Base-by-base conservation (phyloP, 805 yeast species). In the Wickerhamiella parazyma region DNA sequence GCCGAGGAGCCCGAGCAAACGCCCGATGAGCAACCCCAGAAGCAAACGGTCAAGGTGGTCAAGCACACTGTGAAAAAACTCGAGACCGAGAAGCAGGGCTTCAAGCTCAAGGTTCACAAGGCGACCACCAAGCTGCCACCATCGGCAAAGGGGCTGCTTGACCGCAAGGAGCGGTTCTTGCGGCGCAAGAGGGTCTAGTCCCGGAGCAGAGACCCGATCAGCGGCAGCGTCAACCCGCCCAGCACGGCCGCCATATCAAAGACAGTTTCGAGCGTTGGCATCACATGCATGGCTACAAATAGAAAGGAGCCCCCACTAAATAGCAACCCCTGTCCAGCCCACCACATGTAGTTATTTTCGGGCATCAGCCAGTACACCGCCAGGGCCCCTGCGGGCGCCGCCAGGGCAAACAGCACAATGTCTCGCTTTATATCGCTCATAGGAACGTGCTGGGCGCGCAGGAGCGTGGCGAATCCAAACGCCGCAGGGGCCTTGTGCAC, bases 401-500 rank as follows among this genome's bases (percentile, higher is more conserved):
- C 63, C 4, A 67, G 47, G 1, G 86, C 64, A 54, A 81, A 81
- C 2, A 68, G 53, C 6, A 64, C 54, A 25, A 80, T 51, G 51
- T 78, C 80, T 20, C 68, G 56, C 40, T 48, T 44, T 10, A 41
- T 66, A 50, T 18, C 73, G 62, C 20, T 59, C 49, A 18, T 51
- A 38, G 26, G 52, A 45, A 25, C 64, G 38, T 2, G 68, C 46
- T 4, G 67, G 65, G 28, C 63, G 61, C 24, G 51, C 24, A 81
- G 63, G 12, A 79, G 65, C 1, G 82, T 68, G 4, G 73, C 58
- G 34, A 81, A 65, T 33, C 86, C 80, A 56, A 81, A 77, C 4
- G 84, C 69, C 0, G 89, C 78, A 0, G 91, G 91, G 4, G 80
- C 64, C 57, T 81, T 81, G 63, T 81, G 91, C 25, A 78, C 54